Evolutionary conservation across 495 filamentous ascomycete genomes (phyloP).

Genomic region (Aspergillus biplanus): DNA sequence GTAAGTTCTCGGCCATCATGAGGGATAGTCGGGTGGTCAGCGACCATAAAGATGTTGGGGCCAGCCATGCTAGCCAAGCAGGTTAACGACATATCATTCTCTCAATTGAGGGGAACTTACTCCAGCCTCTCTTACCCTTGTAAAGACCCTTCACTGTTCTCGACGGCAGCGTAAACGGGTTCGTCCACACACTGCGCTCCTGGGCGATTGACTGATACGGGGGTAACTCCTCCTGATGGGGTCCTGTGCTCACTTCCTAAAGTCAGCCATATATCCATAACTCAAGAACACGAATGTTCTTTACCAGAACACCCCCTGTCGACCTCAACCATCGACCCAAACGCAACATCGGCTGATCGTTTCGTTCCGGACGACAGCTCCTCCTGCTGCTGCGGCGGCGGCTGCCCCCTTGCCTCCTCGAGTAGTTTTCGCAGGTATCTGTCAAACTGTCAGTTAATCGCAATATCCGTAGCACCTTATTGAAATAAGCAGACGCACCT

Average conservation of each 20-base stretch:
- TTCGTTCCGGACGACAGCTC: background rate
- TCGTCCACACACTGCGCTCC: constrained; percentile 10
- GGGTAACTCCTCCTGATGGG: background rate
- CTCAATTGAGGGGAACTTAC: constrained; percentile 16
- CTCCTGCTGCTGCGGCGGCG: background rate
- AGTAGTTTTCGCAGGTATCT: constrained; percentile 3
- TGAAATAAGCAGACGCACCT: constrained; percentile 19
- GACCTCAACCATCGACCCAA: background rate
- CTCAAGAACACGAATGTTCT: background rate
- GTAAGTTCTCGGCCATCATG: constrained; percentile 36
- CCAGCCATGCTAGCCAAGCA: constrained; percentile 32
- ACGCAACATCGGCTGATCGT: background rate
- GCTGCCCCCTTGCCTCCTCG: background rate
- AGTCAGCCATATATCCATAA: background rate
- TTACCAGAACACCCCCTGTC: background rate
- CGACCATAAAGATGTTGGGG: constrained; percentile 37
- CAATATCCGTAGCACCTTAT: background rate
- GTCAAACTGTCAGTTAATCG: background rate
- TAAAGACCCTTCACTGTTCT: constrained; percentile 16
- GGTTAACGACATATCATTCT: background rate
- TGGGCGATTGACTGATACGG: background rate
- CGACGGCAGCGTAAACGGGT: constrained; percentile 11
- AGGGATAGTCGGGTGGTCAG: constrained; percentile 33
- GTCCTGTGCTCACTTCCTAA: background rate
- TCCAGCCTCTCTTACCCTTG: constrained; percentile 29